Evolutionary conservation across 371 early-diverging fungal species (phyloP).

Genomic region (Mortierella sp.): DNA sequence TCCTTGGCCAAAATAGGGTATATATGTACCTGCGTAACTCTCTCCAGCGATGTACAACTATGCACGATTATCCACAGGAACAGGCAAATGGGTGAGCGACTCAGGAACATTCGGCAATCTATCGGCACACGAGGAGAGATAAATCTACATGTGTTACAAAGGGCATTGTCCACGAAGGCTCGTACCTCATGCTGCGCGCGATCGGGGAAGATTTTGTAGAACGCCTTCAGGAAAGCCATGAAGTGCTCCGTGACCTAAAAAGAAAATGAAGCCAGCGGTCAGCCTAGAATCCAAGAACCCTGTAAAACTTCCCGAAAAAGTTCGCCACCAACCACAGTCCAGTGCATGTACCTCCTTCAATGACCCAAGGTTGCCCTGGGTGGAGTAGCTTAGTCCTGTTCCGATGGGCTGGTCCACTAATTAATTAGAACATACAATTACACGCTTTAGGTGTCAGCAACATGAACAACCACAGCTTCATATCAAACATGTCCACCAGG

Average conservation of each 20-base stretch:
- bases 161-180: background rate
- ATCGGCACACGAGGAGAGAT: too few relatives aligned
- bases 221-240: slow-evolving; percentile 72
- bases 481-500: background rate
- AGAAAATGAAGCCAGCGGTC: background rate
- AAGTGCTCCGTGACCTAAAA: slow-evolving; percentile 69
- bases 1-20: slow-evolving; percentile 82
- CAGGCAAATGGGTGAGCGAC: background rate
- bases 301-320: background rate
- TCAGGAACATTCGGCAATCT: background rate
- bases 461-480: background rate
- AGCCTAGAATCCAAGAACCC: slow-evolving; percentile 13
- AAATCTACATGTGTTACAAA: background rate
- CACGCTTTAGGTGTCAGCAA: background rate
- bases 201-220: slow-evolving; percentile 76
- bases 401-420: slow-evolving; percentile 92
- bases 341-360: slow-evolving; percentile 58
- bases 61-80: background rate
- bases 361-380: slow-evolving; percentile 59
- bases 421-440: background rate
- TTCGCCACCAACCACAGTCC: background rate
- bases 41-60: slow-evolving; percentile 89
- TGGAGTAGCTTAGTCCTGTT: slow-evolving; percentile 83
- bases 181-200: slow-evolving; percentile 38
- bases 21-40: slow-evolving; percentile 89